Base-by-base conservation (phyloP, 768 basidiomycete species). In the Glaciozyma martinii region DNA sequence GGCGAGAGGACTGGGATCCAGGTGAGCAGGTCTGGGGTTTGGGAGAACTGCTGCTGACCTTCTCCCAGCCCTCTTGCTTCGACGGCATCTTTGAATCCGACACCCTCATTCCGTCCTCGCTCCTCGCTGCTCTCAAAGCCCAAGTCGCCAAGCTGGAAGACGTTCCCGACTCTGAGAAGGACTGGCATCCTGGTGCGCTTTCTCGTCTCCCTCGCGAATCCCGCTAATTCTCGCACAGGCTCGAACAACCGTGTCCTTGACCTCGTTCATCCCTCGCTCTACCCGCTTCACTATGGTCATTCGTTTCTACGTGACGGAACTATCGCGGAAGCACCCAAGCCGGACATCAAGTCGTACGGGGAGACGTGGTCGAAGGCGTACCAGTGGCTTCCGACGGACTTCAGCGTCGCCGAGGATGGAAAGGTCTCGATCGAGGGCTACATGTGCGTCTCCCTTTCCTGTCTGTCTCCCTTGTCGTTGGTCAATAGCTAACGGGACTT, bases 161-260 rank as follows among this genome's bases (percentile, higher is more conserved):
- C 53, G 74, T 79, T 6, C 76, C 78, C 0, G 77, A 76, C 7
- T 71, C 71, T 0, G 32, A 74, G 59, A 77, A 76, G 47, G 81
- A 82, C 68, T 82, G 81, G 81, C 80, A 81, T 66, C 81, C 81
- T 8, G 75, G n/a, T n/a, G n/a, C n/a, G n/a, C n/a, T n/a, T n/a
- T n/a, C n/a, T n/a, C n/a, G n/a, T n/a, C n/a, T n/a, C n/a, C n/a
- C n/a, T n/a, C n/a, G n/a, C n/a, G n/a, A n/a, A n/a, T n/a, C n/a
- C n/a, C n/a, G n/a, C n/a, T n/a, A n/a, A n/a, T n/a, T n/a, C n/a
- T n/a, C n/a, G n/a, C n/a, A n/a, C n/a, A n/a, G n/a, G 76, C 4
- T 79, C 79, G 1, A 74, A 81, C 65, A 71, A 75, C 8, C 77
- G 77, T 56, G 80, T 81, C 0, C 77, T 80, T 44, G 80, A 81